phyloP scores from a whole-genome alignment of 2,329 filamentous ascomycete species.

The Aspergillus phoenicis region DNA sequence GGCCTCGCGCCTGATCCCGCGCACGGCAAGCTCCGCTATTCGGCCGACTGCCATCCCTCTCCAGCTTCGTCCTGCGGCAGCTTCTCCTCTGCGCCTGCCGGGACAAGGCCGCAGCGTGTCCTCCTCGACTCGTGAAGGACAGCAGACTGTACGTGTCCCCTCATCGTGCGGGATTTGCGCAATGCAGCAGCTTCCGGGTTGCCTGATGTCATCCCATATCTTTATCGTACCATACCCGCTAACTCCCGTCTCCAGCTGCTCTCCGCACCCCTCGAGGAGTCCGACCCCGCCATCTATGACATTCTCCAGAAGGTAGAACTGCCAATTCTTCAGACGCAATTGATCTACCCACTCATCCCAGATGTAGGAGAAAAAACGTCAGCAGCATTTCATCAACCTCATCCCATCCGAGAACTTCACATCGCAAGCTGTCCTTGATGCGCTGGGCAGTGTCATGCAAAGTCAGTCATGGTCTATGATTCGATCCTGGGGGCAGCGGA shows the following conservation, averaged over 20 bases:
- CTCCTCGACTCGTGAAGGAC: conserved; percentile 42
- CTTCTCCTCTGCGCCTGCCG: conserved; percentile 25
- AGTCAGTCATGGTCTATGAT: conserved; percentile 58
- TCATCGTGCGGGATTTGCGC: neutral
- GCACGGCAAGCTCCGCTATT: conserved; percentile 33
- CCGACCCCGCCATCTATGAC: conserved; percentile 82
- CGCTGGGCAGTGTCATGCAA: conserved; percentile 91
- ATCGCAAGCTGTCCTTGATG: conserved; percentile 87
- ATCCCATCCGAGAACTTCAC: conserved; percentile 97
- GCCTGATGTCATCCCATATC: conserved; percentile 10
- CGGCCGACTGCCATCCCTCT: conserved; percentile 27
- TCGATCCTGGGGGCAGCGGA: neutral
- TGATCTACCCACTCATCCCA: conserved; percentile 19
- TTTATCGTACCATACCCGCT: conserved; percentile 12
- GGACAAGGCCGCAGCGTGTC: conserved; percentile 42
- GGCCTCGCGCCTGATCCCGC: conserved; percentile 35
- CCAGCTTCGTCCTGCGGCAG: conserved; percentile 25
- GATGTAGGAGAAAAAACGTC: conserved; percentile 82
- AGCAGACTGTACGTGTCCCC: conserved; percentile 41
- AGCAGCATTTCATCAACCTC: conserved; percentile 98
- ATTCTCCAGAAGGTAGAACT: conserved; percentile 80
- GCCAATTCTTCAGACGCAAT: conserved; percentile 4
- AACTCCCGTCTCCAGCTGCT: conserved; percentile 63
- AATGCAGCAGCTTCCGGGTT: neutral
- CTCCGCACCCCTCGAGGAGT: conserved; percentile 74